These are phyloP conservation scores for Gossypium anomalum DNA, from an alignment of 345 rosid species.

Conservation along the genomic window DNA sequence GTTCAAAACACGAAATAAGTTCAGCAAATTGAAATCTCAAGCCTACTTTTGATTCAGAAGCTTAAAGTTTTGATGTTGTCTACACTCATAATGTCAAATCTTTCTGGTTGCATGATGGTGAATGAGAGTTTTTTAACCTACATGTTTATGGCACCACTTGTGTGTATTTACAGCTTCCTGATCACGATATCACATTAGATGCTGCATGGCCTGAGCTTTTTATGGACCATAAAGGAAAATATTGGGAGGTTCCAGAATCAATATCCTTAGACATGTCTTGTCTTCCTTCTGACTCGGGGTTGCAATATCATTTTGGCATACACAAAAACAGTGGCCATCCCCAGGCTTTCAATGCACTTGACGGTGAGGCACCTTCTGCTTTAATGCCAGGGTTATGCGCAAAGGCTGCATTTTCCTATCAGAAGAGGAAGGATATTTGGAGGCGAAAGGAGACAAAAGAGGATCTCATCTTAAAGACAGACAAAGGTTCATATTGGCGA, in stretches of 20 bases:
- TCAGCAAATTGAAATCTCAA: neutral
- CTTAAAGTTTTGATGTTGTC: neutral
- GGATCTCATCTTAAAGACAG: conserved; percentile 35
- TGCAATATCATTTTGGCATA: conserved; percentile 62
- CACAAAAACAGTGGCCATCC: conserved; percentile 66
- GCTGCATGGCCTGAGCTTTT: conserved; percentile 89
- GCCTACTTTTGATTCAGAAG: neutral
- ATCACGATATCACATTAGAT: conserved; percentile 74
- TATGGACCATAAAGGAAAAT: conserved; percentile 60
- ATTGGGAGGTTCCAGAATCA: conserved; percentile 91
- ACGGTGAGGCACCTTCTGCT: conserved; percentile 51
- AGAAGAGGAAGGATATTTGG: conserved; percentile 67
- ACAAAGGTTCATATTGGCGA: conserved; percentile 33
- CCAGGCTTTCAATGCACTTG: conserved; percentile 31
- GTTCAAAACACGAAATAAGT: neutral
- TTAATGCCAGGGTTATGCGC: conserved; percentile 78
- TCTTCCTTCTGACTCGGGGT: conserved; percentile 49
- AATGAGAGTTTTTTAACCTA: neutral
- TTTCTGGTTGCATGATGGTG: neutral
- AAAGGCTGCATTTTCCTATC: conserved; percentile 79
- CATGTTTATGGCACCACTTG: neutral
- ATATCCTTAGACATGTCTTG: conserved; percentile 66
- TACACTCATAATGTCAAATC: neutral
- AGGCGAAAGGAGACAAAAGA: conserved; percentile 42
- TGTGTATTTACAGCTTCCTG: conserved; percentile 49